Evolutionary conservation across 768 basidiomycete species (phyloP).

Genomic region (Tylopilus sp.): DNA sequence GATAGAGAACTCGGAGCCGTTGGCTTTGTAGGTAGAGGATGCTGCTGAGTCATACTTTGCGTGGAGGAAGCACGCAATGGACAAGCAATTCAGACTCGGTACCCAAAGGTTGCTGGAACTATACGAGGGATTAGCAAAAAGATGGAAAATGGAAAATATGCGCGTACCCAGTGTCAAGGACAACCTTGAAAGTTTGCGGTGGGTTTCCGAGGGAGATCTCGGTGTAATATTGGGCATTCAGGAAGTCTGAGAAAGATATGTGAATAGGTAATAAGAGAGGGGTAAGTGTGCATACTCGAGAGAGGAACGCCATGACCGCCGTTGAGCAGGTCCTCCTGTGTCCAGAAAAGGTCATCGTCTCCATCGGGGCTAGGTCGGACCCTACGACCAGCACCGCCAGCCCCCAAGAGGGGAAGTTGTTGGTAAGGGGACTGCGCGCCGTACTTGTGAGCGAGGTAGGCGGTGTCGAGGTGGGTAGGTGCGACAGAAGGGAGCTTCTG

Average conservation of each 20-base stretch:
- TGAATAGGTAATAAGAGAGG: neutral
- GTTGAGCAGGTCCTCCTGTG: conserved; percentile 63
- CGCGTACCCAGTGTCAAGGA: conserved; percentile 83
- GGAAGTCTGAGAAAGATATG: conserved; percentile 62
- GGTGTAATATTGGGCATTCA: conserved; percentile 97
- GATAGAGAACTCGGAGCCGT: conserved; percentile 86
- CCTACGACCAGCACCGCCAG: conserved; percentile 68
- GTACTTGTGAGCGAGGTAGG: conserved; percentile 95
- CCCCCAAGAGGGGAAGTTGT: conserved; percentile 65
- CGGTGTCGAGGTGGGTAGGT: conserved; percentile 65
- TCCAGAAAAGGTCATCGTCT: conserved; percentile 75
- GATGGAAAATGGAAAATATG: conserved; percentile 17
- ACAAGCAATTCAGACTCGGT: conserved; percentile 74
- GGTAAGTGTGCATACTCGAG: conserved; percentile 43
- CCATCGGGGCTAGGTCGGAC: conserved; percentile 45
- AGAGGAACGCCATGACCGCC: conserved; percentile 88
- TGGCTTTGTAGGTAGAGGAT: conserved; percentile 85
- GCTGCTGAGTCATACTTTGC: conserved; percentile 78
- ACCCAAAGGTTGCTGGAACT: conserved; percentile 96
- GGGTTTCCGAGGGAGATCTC: conserved; percentile 84
- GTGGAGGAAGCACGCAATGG: conserved; percentile 93
- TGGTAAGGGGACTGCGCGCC: conserved; percentile 44
- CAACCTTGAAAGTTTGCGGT: conserved; percentile 88
- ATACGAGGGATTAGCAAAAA: conserved; percentile 2
- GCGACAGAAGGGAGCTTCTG: conserved; percentile 72